phyloP scores from a whole-genome alignment of 1,284 basidiomycete genomes.

The Malassezia nana region DNA sequence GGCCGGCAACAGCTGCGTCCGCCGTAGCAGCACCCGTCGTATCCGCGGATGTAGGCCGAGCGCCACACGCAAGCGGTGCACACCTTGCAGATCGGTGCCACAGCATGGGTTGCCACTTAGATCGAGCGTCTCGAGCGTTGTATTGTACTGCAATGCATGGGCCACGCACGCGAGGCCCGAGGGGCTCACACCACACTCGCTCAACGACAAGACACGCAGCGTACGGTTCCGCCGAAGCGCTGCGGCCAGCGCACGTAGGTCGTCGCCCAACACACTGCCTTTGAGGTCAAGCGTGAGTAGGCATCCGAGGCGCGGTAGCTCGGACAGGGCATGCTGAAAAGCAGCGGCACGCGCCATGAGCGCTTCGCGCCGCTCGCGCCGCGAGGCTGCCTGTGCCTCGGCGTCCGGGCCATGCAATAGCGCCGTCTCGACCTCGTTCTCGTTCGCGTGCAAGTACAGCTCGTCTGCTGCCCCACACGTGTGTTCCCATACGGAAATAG shows the following conservation, averaged over 20 bases:
- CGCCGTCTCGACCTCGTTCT: background rate
- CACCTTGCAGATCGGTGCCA: conserved; percentile 73
- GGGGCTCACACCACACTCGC: conserved; percentile 84
- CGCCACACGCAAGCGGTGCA: conserved; percentile 60
- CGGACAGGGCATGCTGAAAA: conserved; percentile 49
- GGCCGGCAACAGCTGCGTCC: conserved; percentile 67
- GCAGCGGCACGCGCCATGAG: conserved; percentile 3
- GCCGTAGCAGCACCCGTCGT: conserved; percentile 80
- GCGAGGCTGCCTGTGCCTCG: conserved; percentile 24
- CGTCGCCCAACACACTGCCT: conserved; percentile 72
- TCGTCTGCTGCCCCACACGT: conserved; percentile 2
- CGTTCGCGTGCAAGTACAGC: conserved; percentile 2
- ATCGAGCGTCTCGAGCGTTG: conserved; percentile 84
- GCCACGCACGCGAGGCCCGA: conserved; percentile 69
- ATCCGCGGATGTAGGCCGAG: conserved; percentile 86
- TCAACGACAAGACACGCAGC: conserved; percentile 81
- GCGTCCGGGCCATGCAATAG: conserved; percentile 26
- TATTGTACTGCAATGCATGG: conserved; percentile 91
- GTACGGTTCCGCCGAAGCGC: conserved; percentile 92
- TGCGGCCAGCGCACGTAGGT: conserved; percentile 81
- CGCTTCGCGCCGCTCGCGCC: conserved; percentile 9
- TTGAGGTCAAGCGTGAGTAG: conserved; percentile 79
- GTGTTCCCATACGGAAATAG: background rate
- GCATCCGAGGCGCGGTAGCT: conserved; percentile 70
- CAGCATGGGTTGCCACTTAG: conserved; percentile 85